A percentile compares a stretch with the other conserved stretches of the same genome.
Evolutionary conservation across 75 land plant genomes (phyloP).

Genomic region (Isoetes taiwanensis): DNA sequence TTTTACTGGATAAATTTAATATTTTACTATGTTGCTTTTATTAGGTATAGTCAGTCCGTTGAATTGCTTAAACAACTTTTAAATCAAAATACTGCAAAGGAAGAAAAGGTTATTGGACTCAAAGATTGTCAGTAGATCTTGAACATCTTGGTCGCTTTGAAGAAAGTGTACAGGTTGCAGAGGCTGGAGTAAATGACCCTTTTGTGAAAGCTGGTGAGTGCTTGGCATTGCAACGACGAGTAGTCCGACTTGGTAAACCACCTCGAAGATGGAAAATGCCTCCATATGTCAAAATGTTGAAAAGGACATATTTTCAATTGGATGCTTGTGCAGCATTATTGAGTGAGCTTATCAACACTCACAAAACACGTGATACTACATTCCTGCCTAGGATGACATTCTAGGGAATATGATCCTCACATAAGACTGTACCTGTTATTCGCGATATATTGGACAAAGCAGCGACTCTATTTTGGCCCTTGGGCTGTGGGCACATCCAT

Average conservation of each 20-base stretch:
- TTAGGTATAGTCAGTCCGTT: conserved; percentile 66
- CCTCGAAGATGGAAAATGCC: conserved; percentile 88
- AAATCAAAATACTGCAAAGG: conserved; percentile 30
- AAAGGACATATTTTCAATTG: too few species aligned
- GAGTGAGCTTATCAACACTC: too few species aligned
- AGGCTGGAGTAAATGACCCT: conserved; percentile 53
- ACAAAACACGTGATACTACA: too few species aligned
- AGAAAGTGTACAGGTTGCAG: conserved; percentile 73
- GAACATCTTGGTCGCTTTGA: conserved; percentile 59
- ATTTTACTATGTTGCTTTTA: not conserved
- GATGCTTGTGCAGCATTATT: too few species aligned
- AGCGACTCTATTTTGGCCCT: too few species aligned
- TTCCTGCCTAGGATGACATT: too few species aligned
- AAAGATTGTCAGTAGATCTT: conserved; percentile 72
- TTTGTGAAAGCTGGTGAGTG: conserved; percentile 79
- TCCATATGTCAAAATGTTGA: conserved; percentile 38
- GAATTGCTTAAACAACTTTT: conserved; percentile 46
- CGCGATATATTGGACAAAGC: too few species aligned
- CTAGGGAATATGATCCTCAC: too few species aligned
- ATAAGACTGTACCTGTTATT: too few species aligned
- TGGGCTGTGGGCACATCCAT: too few species aligned
- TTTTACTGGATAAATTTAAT: not conserved
- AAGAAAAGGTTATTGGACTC: conserved; percentile 82
- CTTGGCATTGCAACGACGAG: conserved; percentile 69
- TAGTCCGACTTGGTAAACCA: conserved; percentile 73